Conservation (phyloP, 305 asterid species). For the Solanum hybrid region DNA sequence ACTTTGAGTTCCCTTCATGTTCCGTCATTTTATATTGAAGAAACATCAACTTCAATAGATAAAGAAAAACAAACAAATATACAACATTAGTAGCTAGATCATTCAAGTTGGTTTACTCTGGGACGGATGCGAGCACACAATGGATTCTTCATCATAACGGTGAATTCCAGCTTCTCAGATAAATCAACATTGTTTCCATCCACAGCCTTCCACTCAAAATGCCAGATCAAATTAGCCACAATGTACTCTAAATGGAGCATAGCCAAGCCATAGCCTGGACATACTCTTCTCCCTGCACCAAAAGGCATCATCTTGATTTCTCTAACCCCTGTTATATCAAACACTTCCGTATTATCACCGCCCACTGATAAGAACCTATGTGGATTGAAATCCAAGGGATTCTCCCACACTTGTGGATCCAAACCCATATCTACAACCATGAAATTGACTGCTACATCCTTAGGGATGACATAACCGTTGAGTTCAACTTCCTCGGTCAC, state of each 20-base stretch:
- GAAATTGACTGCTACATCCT: slow-evolving; percentile 42
- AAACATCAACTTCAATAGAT: background rate
- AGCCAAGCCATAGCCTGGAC: slow-evolving; percentile 13
- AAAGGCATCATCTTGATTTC: slow-evolving; percentile 14
- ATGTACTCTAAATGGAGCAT: slow-evolving; percentile 10
- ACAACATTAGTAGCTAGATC: background rate
- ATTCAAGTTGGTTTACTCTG: background rate
- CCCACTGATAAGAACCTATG: slow-evolving; percentile 40
- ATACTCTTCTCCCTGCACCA: slow-evolving; percentile 16
- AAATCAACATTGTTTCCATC: slow-evolving; percentile 1
- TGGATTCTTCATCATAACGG: slow-evolving; percentile 5
- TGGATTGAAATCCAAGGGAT: slow-evolving; percentile 77
- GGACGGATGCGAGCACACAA: background rate
- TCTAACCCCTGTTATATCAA: slow-evolving; percentile 44
- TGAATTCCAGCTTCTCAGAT: slow-evolving; percentile 4
- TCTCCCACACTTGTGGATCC: slow-evolving; percentile 75
- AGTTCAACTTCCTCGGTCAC: slow-evolving; percentile 45
- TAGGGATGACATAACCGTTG: slow-evolving; percentile 42
- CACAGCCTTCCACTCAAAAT: slow-evolving; percentile 2
- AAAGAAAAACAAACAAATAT: background rate
- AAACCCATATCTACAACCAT: slow-evolving; percentile 77
- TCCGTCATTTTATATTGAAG: background rate
- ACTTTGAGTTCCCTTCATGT: background rate
- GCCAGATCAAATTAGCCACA: slow-evolving; percentile 13
- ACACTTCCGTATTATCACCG: slow-evolving; percentile 8